These are phyloP conservation scores for Emmonsia crescens DNA, from an alignment of 2,329 filamentous ascomycete genomes.

Conservation along the genomic window DNA sequence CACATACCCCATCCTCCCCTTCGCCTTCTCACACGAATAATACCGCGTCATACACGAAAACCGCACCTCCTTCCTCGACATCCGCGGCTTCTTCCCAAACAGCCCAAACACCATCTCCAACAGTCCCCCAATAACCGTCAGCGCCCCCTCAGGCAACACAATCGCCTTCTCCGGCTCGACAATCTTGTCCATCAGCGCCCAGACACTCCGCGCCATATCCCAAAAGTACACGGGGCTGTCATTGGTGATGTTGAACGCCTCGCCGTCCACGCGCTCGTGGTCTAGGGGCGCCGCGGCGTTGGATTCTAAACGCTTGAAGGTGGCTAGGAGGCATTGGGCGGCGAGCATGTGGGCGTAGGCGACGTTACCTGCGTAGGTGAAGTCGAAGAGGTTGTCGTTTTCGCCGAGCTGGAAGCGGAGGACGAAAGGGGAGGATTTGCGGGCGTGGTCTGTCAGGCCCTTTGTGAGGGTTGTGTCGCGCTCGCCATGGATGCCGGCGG, in stretches of 20 bases:
- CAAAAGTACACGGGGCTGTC: slow-evolving; percentile 82
- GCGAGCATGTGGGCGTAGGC: slow-evolving; percentile 77
- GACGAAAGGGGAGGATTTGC: slow-evolving; percentile 45
- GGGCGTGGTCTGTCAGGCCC: slow-evolving; percentile 61
- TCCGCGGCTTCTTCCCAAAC: slow-evolving; percentile 36
- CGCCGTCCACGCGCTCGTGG: slow-evolving; percentile 66
- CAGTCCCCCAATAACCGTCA: slow-evolving; percentile 31
- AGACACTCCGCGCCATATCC: slow-evolving; percentile 73
- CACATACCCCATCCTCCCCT: slow-evolving; percentile 33
- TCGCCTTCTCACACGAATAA: slow-evolving; percentile 39
- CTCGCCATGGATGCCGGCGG: slow-evolving; percentile 83
- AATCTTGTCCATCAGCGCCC: slow-evolving; percentile 43
- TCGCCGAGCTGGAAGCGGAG: slow-evolving; percentile 71
- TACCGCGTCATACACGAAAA: slow-evolving; percentile 41
- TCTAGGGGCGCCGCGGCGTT: slow-evolving; percentile 52
- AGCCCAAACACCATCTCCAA: slow-evolving; percentile 33
- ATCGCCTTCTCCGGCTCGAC: slow-evolving; percentile 35
- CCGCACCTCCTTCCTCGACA: slow-evolving; percentile 35
- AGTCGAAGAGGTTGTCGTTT: slow-evolving; percentile 60
- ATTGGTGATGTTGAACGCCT: slow-evolving; percentile 86
- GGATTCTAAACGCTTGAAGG: slow-evolving; percentile 34
- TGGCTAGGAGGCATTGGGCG: slow-evolving; percentile 57
- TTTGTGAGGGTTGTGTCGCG: slow-evolving; percentile 69
- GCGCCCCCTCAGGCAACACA: slow-evolving; percentile 30
- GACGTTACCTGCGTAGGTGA: slow-evolving; percentile 58